phyloP scores from a whole-genome alignment of 257 asterid species.

The Penstemon davidsonii region DNA sequence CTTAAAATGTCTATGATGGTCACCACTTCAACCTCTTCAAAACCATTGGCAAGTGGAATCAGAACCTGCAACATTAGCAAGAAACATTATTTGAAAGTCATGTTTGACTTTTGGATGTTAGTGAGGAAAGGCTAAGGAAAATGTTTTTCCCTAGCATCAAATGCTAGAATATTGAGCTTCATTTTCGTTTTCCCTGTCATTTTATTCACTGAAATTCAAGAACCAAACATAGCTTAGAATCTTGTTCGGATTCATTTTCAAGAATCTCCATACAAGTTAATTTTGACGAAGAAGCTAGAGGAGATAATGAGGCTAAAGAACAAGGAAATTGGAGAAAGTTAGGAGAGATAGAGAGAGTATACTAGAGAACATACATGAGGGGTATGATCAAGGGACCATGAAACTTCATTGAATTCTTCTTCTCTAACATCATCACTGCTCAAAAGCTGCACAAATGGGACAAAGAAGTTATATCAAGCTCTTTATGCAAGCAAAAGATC shows the following conservation, averaged over 20 bases:
- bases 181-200: no score
- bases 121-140: neutral
- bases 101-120: neutral
- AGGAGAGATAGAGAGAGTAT: neutral
- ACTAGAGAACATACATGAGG: slow-evolving; percentile 53
- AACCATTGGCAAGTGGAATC: slow-evolving; percentile 87
- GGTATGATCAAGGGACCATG: slow-evolving; percentile 71
- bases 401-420: slow-evolving; percentile 77
- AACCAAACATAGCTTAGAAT: no score
- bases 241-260: neutral
- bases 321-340: neutral
- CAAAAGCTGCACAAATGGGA: slow-evolving; percentile 48
- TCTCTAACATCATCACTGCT: slow-evolving; percentile 42
- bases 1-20: slow-evolving; percentile 70
- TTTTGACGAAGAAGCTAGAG: neutral
- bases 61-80: slow-evolving; percentile 59
- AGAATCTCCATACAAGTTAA: no score
- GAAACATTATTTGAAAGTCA: neutral
- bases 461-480: slow-evolving; percentile 23
- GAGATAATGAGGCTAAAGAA: neutral
- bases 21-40: slow-evolving; percentile 84
- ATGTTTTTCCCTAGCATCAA: no score
- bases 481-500: slow-evolving; percentile 5
- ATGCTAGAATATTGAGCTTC: no score
- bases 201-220: no score